Evolutionary conservation across 2,329 filamentous ascomycete genomes (phyloP).

Genomic region (Cercospora nicotianae): DNA sequence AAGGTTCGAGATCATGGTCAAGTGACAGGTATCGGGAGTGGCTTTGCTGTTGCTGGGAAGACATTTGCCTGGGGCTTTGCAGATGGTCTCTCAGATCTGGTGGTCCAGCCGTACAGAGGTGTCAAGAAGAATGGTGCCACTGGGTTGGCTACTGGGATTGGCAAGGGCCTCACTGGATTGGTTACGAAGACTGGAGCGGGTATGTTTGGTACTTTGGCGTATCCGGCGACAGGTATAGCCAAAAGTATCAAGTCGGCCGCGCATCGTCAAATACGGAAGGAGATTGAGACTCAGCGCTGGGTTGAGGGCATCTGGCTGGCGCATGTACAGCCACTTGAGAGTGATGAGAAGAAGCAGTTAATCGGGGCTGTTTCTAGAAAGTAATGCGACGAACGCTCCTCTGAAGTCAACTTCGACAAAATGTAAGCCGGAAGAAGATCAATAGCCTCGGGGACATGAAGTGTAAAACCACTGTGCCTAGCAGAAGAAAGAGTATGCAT

Average conservation of each 20-base stretch:
- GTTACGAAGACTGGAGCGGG: not conserved
- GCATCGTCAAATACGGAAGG: not conserved
- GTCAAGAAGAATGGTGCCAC: constrained; percentile 53
- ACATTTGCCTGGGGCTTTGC: constrained; percentile 62
- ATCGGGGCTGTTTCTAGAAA: not conserved
- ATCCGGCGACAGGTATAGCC: not conserved
- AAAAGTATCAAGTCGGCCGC: not conserved
- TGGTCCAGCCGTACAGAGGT: constrained; percentile 73
- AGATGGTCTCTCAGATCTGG: constrained; percentile 76
- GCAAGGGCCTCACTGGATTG: not conserved
- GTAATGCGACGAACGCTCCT: no score
- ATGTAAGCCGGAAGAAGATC: no score
- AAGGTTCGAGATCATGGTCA: constrained; percentile 69
- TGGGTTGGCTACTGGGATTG: not conserved
- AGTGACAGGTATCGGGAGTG: constrained; percentile 77
- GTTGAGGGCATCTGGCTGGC: not conserved
- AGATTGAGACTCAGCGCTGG: not conserved
- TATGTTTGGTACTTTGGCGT: not conserved
- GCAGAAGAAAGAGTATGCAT: no score
- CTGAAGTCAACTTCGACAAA: no score
- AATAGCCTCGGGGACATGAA: no score
- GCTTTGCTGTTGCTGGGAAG: constrained; percentile 73
- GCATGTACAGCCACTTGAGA: not conserved
- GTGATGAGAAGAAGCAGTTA: not conserved
- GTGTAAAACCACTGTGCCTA: no score